A percentile compares a stretch with the other conserved stretches of the same genome.
These are phyloP conservation scores for Erodium maritimum DNA, from an alignment of 345 rosid genomes.

Conservation along the genomic window DNA sequence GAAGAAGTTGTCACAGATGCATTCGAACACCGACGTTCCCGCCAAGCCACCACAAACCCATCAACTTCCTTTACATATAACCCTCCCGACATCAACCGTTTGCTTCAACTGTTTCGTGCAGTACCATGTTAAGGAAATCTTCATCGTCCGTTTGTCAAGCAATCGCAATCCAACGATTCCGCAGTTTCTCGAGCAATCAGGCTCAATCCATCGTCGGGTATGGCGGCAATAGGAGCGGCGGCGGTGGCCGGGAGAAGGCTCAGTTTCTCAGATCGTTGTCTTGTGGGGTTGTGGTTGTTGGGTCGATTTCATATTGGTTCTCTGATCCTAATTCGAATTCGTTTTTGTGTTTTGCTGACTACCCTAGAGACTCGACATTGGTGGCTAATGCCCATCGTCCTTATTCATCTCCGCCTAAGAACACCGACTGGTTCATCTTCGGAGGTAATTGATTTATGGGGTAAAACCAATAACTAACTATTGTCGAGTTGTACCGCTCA, in stretches of 20 bases:
- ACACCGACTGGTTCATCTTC: neutral
- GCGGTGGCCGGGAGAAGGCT: conserved; percentile 5
- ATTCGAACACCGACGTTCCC: too few species aligned
- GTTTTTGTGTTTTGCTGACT: conserved; percentile 22
- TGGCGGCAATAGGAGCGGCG: too few species aligned
- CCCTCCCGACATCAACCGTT: too few species aligned
- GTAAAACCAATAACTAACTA: too few species aligned
- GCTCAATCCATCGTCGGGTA: neutral
- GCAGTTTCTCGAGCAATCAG: neutral
- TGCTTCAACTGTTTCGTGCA: too few species aligned
- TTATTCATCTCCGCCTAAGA: too few species aligned
- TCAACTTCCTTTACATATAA: too few species aligned
- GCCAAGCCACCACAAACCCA: too few species aligned
- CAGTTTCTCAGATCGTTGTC: conserved; percentile 15
- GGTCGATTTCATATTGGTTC: conserved; percentile 23
- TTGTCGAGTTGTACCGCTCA: too few species aligned
- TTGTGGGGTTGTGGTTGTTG: conserved; percentile 19
- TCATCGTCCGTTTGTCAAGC: too few species aligned
- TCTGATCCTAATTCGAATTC: conserved; percentile 5
- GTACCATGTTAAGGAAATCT: too few species aligned
- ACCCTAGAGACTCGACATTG: conserved; percentile 3
- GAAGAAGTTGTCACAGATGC: too few species aligned
- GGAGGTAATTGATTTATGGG: neutral
- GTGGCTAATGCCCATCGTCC: conserved; percentile 6
- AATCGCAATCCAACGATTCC: neutral